A percentile compares a stretch with the other conserved stretches of the same genome.
Conservation (phyloP, 2,329 filamentous ascomycete genomes). For the Fusarium foetens region DNA sequence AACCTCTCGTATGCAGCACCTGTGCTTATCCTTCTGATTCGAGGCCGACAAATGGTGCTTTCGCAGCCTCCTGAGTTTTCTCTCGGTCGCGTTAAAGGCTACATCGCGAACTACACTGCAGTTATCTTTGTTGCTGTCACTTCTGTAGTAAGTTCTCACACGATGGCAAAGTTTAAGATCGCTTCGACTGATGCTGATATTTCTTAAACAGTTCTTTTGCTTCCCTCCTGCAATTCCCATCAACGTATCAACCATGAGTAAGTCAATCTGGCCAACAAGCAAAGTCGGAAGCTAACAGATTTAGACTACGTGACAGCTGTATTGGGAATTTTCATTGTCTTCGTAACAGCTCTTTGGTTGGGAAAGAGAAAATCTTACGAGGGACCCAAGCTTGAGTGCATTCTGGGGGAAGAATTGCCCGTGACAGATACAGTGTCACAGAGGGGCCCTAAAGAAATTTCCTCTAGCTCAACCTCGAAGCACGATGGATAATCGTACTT, state of each 20-base stretch:
- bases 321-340: slow-evolving; percentile 47
- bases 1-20: slow-evolving; percentile 59
- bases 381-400: slow-evolving; percentile 34
- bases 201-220: slow-evolving; percentile 30
- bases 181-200: neutral
- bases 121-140: slow-evolving; percentile 53
- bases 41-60: slow-evolving; percentile 48
- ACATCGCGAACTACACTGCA: slow-evolving; percentile 47
- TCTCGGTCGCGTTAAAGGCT: slow-evolving; percentile 46
- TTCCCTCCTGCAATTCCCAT: slow-evolving; percentile 40
- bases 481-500: slow-evolving; percentile 3
- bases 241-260: slow-evolving; percentile 38
- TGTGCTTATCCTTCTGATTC: slow-evolving; percentile 51
- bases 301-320: slow-evolving; percentile 52
- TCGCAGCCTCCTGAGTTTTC: slow-evolving; percentile 46
- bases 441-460: neutral
- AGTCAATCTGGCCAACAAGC: neutral
- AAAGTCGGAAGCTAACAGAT: neutral
- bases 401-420: slow-evolving; percentile 33
- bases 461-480: slow-evolving; percentile 19
- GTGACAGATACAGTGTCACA: slow-evolving; percentile 12
- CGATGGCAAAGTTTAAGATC: neutral
- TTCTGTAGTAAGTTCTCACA: slow-evolving; percentile 46
- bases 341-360: slow-evolving; percentile 26
- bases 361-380: slow-evolving; percentile 33